These are phyloP conservation scores for Macrophomina phaseolina DNA, from an alignment of 2,329 filamentous ascomycete genomes.

Conservation along the genomic window DNA sequence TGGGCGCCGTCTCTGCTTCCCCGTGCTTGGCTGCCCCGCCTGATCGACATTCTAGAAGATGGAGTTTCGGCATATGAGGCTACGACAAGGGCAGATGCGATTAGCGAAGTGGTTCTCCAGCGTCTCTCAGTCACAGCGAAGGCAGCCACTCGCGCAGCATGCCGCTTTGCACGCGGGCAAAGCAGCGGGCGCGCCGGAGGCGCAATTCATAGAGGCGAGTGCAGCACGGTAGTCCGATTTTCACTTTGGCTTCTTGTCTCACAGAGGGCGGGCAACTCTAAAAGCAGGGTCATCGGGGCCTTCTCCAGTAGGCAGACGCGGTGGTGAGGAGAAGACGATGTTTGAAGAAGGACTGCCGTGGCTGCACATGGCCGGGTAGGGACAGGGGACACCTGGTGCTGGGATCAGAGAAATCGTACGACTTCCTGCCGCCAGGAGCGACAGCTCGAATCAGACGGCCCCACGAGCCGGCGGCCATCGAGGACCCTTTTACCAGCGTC, in stretches of 20 bases:
- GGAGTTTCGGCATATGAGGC: not conserved
- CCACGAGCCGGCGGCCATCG: not conserved
- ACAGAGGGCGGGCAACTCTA: not conserved
- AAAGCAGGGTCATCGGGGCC: not conserved
- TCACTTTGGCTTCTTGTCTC: not conserved
- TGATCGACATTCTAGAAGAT: conserved; percentile 9
- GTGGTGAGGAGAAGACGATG: not conserved
- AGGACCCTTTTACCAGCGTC: conserved; percentile 3
- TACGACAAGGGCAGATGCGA: not conserved
- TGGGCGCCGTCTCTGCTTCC: conserved; percentile 6
- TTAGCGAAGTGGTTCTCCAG: not conserved
- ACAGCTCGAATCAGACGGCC: conserved; percentile 12
- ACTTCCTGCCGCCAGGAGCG: conserved; percentile 6
- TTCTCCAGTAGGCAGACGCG: not conserved
- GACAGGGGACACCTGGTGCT: conserved; percentile 16
- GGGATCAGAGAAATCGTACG: conserved; percentile 7
- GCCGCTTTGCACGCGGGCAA: not conserved
- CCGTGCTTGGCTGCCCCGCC: not conserved
- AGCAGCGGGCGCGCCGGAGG: not conserved
- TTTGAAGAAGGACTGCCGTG: not conserved
- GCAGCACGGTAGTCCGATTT: not conserved
- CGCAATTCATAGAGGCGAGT: not conserved
- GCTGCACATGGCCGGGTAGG: not conserved
- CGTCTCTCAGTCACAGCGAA: not conserved
- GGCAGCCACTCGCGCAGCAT: not conserved